Evolutionary conservation across 2,329 filamentous ascomycete species (phyloP).

Genomic region (Camillea tinctor): DNA sequence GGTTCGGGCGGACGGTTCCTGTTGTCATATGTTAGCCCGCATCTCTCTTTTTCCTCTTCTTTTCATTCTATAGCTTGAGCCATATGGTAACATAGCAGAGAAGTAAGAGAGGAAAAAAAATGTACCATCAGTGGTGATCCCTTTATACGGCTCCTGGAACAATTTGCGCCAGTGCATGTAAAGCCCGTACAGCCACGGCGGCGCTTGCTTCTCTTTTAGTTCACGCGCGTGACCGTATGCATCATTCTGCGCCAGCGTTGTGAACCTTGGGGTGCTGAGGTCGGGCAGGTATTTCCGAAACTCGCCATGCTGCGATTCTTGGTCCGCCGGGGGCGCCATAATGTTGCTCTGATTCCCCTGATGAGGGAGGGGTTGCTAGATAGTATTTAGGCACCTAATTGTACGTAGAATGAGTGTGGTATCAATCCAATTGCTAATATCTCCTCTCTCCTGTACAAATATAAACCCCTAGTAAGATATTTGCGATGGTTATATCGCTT

Average conservation of each 20-base stretch:
- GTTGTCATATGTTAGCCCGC: not conserved
- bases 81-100: too few relatives aligned
- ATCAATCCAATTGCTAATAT: too few relatives aligned
- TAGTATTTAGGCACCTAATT: too few relatives aligned
- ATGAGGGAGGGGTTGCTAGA: too few relatives aligned
- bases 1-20: conserved; percentile 50
- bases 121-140: conserved; percentile 66
- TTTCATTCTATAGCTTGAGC: too few relatives aligned
- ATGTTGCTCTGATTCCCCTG: not conserved
- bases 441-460: too few relatives aligned
- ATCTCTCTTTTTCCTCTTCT: too few relatives aligned
- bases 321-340: conserved; percentile 11
- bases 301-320: conserved; percentile 10
- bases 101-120: conserved; percentile 8
- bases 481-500: too few relatives aligned
- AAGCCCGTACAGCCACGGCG: conserved; percentile 66
- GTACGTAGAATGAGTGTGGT: too few relatives aligned
- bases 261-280: conserved; percentile 59
- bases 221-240: conserved; percentile 60
- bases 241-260: conserved; percentile 60
- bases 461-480: too few relatives aligned
- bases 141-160: conserved; percentile 66
- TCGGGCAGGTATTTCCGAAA: conserved; percentile 64
- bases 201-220: conserved; percentile 57
- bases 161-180: conserved; percentile 59